Evolutionary conservation across 345 rosid species (phyloP).

Genomic region (Noccaea caerulescens): DNA sequence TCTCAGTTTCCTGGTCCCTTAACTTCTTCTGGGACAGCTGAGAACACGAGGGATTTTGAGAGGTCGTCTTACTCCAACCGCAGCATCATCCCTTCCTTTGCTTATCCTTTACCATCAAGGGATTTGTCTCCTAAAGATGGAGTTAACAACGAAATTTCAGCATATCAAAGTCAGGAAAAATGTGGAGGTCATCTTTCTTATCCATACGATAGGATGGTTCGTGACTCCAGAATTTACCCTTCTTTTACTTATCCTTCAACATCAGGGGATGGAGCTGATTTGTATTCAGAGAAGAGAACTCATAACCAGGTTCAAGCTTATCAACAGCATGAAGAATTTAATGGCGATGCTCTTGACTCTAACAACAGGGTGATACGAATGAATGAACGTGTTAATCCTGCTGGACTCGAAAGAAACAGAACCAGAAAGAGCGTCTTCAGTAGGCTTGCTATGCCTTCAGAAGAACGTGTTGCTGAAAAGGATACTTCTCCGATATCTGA

Average conservation of each 20-base stretch:
- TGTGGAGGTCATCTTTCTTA: slow-evolving; percentile 15
- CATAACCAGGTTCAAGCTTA: slow-evolving; percentile 22
- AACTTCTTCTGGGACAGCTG: slow-evolving; percentile 24
- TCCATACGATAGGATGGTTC: slow-evolving; percentile 7
- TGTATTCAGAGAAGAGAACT: slow-evolving; percentile 29
- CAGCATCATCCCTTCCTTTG: slow-evolving; percentile 42
- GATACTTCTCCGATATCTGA: slow-evolving; percentile 7
- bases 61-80: slow-evolving; percentile 33
- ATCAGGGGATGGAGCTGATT: slow-evolving; percentile 30
- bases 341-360: slow-evolving; percentile 36
- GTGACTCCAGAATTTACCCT: slow-evolving; percentile 37
- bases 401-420: slow-evolving; percentile 30
- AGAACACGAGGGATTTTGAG: slow-evolving; percentile 31
- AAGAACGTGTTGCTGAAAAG: slow-evolving; percentile 22
- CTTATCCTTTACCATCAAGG: slow-evolving; percentile 24
- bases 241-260: slow-evolving; percentile 30
- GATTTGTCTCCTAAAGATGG: slow-evolving; percentile 20
- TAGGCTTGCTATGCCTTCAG: slow-evolving; percentile 49
- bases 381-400: slow-evolving; percentile 14
- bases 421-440: slow-evolving; percentile 57
- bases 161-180: slow-evolving; percentile 37
- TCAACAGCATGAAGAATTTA: slow-evolving; percentile 37
- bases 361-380: slow-evolving; percentile 27
- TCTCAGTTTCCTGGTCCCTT: slow-evolving; percentile 35
- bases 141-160: slow-evolving; percentile 3